These are phyloP conservation scores for Fusarium brachygibbosum DNA, from an alignment of 2,329 filamentous ascomycete species.

Conservation along the genomic window DNA sequence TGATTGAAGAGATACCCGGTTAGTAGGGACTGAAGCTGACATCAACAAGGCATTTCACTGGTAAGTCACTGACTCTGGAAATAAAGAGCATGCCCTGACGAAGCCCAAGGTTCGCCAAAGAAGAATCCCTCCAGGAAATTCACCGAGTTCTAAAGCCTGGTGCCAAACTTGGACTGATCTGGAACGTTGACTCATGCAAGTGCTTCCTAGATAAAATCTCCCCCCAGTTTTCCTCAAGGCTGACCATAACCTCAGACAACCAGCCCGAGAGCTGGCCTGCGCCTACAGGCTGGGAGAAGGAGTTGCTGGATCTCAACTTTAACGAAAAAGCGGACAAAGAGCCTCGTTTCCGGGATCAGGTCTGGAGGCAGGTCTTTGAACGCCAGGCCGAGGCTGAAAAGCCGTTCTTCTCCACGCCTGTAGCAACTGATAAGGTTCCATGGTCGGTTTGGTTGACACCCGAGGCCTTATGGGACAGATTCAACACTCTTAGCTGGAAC, in stretches of 20 bases:
- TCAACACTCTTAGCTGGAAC: conserved; percentile 77
- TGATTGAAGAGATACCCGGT: background rate
- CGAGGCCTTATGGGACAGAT: conserved; percentile 73
- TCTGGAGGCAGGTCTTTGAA: conserved; percentile 76
- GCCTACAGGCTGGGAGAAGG: conserved; percentile 71
- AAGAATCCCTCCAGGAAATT: conserved; percentile 74
- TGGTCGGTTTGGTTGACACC: conserved; percentile 67
- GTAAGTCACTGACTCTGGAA: conserved; percentile 54
- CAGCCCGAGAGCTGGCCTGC: conserved; percentile 69
- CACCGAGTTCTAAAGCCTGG: conserved; percentile 73
- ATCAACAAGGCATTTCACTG: conserved; percentile 65
- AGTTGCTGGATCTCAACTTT: conserved; percentile 70
- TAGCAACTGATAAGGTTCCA: conserved; percentile 63
- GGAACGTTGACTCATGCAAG: conserved; percentile 80
- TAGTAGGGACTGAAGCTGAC: conserved; percentile 15
- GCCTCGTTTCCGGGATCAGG: conserved; percentile 73
- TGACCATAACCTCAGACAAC: conserved; percentile 66
- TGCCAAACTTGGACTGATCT: conserved; percentile 74
- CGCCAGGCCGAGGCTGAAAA: conserved; percentile 63
- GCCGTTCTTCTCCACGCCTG: conserved; percentile 70
- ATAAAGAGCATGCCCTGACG: background rate
- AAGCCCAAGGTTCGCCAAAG: conserved; percentile 73
- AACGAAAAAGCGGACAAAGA: conserved; percentile 67
- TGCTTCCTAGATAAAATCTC: background rate
- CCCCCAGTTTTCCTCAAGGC: background rate